Evolutionary conservation across 805 yeast species (phyloP).

Genomic region (Candida hispaniensis): DNA sequence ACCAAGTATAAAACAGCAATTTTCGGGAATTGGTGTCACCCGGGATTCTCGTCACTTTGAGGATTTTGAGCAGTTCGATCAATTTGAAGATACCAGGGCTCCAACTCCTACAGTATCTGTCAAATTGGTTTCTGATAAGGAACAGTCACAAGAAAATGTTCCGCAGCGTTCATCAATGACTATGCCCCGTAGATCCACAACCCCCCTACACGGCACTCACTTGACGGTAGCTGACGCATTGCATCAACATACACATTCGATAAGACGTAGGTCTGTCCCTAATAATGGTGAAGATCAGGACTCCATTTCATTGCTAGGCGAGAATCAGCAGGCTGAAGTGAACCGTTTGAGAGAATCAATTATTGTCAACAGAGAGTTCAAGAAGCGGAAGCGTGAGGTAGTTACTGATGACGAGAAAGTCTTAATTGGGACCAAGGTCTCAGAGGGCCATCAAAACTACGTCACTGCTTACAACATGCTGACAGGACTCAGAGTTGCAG

Average conservation of each 20-base stretch:
- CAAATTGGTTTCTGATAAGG: too few species aligned
- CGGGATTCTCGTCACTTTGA: too few species aligned
- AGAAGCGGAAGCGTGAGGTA: conserved; percentile 23
- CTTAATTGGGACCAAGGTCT: conserved; percentile 66
- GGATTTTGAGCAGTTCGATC: too few species aligned
- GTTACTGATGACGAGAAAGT: conserved; percentile 36
- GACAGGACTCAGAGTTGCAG: conserved; percentile 93
- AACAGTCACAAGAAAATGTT: too few species aligned
- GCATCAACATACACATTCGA: conserved; percentile 5
- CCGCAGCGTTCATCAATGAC: too few species aligned
- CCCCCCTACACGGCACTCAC: conserved; percentile 4
- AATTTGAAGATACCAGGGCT: too few species aligned
- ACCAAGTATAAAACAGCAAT: too few species aligned
- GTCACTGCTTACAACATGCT: conserved; percentile 95
- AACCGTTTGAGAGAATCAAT: conserved; percentile 26
- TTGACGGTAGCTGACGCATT: too few species aligned
- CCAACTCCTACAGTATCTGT: too few species aligned
- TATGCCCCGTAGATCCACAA: background rate
- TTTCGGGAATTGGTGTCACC: too few species aligned
- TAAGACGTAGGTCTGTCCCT: conserved; percentile 15
- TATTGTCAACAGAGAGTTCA: conserved; percentile 26
- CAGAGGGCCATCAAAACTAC: conserved; percentile 89
- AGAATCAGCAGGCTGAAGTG: conserved; percentile 20
- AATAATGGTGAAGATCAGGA: conserved; percentile 9
- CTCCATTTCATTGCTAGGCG: conserved; percentile 13